Base-by-base conservation (phyloP, 2,329 filamentous ascomycete genomes). In the Xenoacremonium recifei region DNA sequence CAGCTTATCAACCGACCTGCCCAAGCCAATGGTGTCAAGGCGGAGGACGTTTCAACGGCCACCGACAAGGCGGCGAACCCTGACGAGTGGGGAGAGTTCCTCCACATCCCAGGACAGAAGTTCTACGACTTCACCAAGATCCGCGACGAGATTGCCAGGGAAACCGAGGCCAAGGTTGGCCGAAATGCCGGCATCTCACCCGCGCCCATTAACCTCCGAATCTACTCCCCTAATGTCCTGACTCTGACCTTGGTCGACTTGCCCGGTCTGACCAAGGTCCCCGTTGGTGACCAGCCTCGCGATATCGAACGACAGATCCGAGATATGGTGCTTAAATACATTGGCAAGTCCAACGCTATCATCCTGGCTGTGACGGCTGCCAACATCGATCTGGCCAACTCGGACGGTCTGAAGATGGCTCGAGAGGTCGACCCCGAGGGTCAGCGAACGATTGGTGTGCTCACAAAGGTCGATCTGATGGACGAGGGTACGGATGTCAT, bases 401-500 rank as follows among this genome's bases (percentile, higher is more conserved):
- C 93, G 16, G 93, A 99, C 67, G 93, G 93, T 59, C 72, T 99
- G 64, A 96, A 99, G 73, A 79, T 99, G 55, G 93, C 93, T 30
- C 82, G 93, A 60, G 92, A 99, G 71, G 93, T 99, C 31, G 93
- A 99, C 59, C 92, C 92, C 3, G 91, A 99, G 65, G 93, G 93
- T 61, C 92, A 97, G 72, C 82, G 93, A 65, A 99, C 93, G 37
- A 99, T 99, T 54, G 93, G 93, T 79, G 93, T 99, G 48, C 78
- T 99, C 58, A 97, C 92, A 57, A 99, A 99, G 78, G 91, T 99
- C 48, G 93, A 99, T 72, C 72, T 99, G 63, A 99, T 99, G 93
- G 93, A 99, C 67, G 89, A 96, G 19, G 93, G 93, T 41, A 99
- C 93, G 39, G 93, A 99, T 62, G 93, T 97, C 31, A 92, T 99